Percentiles rank a stretch among this genome's conserved stretches.
phyloP scores from a whole-genome alignment of 306 rosid species.

The Morella rubra region DNA sequence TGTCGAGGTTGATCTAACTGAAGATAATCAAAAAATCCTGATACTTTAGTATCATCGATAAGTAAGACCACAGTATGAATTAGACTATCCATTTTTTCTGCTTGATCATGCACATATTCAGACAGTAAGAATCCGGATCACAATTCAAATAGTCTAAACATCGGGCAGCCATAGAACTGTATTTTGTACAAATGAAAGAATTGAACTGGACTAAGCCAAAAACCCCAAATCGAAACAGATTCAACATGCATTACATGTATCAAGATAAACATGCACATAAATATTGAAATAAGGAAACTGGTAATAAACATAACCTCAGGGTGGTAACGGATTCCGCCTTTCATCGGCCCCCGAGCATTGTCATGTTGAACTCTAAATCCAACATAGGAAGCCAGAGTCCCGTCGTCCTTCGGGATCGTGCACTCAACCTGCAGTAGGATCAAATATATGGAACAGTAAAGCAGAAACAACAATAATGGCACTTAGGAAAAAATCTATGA shows the following conservation, averaged over 20 bases:
- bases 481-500: not conserved
- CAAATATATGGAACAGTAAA: constrained; percentile 5
- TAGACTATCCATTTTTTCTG: not conserved
- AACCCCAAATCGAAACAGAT: too few relatives aligned
- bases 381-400: constrained; percentile 61
- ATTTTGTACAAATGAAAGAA: not conserved
- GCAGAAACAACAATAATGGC: not conserved
- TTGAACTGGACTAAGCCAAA: constrained; percentile 15
- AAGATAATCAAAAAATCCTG: not conserved
- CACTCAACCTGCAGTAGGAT: constrained; percentile 60
- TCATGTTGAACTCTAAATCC: constrained; percentile 82
- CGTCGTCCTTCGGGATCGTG: constrained; percentile 74
- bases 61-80: not conserved
- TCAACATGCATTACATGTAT: too few relatives aligned
- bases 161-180: not conserved
- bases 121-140: constrained; percentile 15
- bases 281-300: not conserved
- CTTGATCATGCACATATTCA: constrained; percentile 9
- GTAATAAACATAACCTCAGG: constrained; percentile 49
- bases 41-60: not conserved
- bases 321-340: constrained; percentile 78
- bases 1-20: not conserved
- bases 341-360: constrained; percentile 89
- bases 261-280: not conserved
- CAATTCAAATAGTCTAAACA: not conserved